These are phyloP conservation scores for Lyophyllum semitale DNA, from an alignment of 768 basidiomycete species.

Conservation along the genomic window DNA sequence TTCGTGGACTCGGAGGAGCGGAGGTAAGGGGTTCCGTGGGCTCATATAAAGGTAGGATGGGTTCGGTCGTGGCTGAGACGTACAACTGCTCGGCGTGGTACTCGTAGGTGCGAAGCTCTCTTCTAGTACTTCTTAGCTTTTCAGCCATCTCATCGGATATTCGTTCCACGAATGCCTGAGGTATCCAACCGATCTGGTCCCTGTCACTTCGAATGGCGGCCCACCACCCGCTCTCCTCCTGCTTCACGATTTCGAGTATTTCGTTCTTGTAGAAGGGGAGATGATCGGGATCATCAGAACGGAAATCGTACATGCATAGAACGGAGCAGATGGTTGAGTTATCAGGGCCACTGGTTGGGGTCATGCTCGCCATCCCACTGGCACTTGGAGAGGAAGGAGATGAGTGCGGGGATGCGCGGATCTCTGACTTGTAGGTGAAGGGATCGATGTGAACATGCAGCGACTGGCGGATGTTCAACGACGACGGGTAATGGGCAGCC, in stretches of 20 bases:
- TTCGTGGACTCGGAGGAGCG: slow-evolving; percentile 5
- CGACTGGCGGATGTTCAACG: slow-evolving; percentile 36
- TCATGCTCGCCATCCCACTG: slow-evolving; percentile 30
- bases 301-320: slow-evolving; percentile 70
- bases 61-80: slow-evolving; percentile 37
- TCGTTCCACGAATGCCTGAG: slow-evolving; percentile 64
- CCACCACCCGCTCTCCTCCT: slow-evolving; percentile 81
- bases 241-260: slow-evolving; percentile 65
- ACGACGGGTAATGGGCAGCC: slow-evolving; percentile 34
- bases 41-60: slow-evolving; percentile 25
- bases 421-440: slow-evolving; percentile 29
- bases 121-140: slow-evolving; percentile 42
- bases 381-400: slow-evolving; percentile 38
- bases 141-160: slow-evolving; percentile 55
- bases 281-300: slow-evolving; percentile 59
- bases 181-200: slow-evolving; percentile 72
- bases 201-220: slow-evolving; percentile 63
- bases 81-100: slow-evolving; percentile 49
- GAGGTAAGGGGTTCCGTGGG: slow-evolving; percentile 6
- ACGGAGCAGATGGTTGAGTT: slow-evolving; percentile 50
- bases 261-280: slow-evolving; percentile 68
- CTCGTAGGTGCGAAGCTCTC: slow-evolving; percentile 47
- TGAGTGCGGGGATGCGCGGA: slow-evolving; percentile 31
- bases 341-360: slow-evolving; percentile 29
- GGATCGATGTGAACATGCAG: slow-evolving; percentile 42